Evolutionary conservation across 1,139 yeast species (phyloP).

Genomic region (Blastobotrys elegans): DNA sequence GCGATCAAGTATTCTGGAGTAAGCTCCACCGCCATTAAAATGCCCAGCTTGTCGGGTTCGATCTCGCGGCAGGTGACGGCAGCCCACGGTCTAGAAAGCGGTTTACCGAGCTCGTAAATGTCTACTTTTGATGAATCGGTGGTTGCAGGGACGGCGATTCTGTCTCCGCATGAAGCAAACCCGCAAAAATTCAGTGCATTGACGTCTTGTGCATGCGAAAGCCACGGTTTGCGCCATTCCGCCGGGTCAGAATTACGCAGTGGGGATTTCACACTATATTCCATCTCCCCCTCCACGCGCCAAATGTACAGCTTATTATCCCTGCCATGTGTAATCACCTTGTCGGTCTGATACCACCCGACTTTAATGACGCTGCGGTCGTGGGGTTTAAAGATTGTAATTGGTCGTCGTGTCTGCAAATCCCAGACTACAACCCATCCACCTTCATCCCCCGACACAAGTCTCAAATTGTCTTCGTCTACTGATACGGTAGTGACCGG

Average conservation of each 20-base stretch:
- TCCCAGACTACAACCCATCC: conserved; percentile 40
- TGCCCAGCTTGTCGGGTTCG: conserved; percentile 28
- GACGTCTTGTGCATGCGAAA: conserved; percentile 35
- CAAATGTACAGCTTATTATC: conserved; percentile 35
- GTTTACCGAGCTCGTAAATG: conserved; percentile 26
- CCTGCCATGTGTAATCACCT: conserved; percentile 37
- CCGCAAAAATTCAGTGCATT: conserved; percentile 39
- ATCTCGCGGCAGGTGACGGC: conserved; percentile 1
- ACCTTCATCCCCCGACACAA: conserved; percentile 36
- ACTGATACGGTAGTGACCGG: not conserved
- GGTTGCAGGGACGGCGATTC: conserved; percentile 36
- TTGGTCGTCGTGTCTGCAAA: conserved; percentile 34
- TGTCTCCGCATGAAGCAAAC: conserved; percentile 22
- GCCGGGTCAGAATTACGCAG: conserved; percentile 15
- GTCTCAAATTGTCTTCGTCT: conserved; percentile 12
- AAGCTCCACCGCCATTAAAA: conserved; percentile 36
- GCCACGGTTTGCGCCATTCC: conserved; percentile 32
- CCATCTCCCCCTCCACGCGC: conserved; percentile 18
- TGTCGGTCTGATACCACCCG: conserved; percentile 20
- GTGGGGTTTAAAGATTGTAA: conserved; percentile 36
- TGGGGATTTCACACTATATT: conserved; percentile 19
- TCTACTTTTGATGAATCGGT: conserved; percentile 35
- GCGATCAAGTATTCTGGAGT: conserved; percentile 26
- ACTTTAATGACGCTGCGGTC: conserved; percentile 30
- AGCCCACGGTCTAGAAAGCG: conserved; percentile 13